Base-by-base conservation (phyloP, 768 basidiomycete genomes). In the Naematelia encephala region DNA sequence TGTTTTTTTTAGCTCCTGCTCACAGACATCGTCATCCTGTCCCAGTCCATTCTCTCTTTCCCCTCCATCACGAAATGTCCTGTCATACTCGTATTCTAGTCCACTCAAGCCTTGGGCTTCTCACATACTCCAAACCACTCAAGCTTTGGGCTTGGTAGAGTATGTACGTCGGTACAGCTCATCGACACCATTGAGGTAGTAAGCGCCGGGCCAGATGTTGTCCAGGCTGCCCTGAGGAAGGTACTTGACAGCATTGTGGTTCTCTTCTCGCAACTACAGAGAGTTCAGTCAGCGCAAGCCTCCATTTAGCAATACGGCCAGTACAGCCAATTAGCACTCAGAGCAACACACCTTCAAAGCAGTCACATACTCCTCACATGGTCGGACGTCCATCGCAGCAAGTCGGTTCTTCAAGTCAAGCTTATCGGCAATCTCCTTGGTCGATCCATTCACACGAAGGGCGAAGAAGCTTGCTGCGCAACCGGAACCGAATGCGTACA, bases 401-500 rank as follows among this genome's bases (percentile, higher is more conserved):
- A 99, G 79, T 34, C 93, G 84, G 66, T 84, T 81, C 56, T 86
- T 75, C 61, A 99, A 84, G 72, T 96, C 82, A 79, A 99, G 80
- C 81, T 88, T 91, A 75, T 84, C 80, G 63, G 81, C 81, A 59
- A 99, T 91, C 76, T 87, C 85, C 25, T 83, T 79, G 13, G 90
- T 92, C 72, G 91, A 89, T 59, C 91, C 92, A 82, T 87, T 88
- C 70, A 97, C 85, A 56, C 84, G 83, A 55, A 92, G 80, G 22
- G 87, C 85, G 82, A 87, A 99, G 87, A 97, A 96, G 60, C 86
- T 87, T 48, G 90, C 87, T n/a, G 96, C 93, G 64, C 91, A 89
- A 51, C 96, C 96, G 54, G 86, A 87, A 43, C 96, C 96, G 77
- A 92, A 99, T n/a, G 90, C 90, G 82, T 91, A 99, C 83, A 98